These are phyloP conservation scores for Cyberlindnera maritima DNA, from an alignment of 805 yeast species.

Conservation along the genomic window DNA sequence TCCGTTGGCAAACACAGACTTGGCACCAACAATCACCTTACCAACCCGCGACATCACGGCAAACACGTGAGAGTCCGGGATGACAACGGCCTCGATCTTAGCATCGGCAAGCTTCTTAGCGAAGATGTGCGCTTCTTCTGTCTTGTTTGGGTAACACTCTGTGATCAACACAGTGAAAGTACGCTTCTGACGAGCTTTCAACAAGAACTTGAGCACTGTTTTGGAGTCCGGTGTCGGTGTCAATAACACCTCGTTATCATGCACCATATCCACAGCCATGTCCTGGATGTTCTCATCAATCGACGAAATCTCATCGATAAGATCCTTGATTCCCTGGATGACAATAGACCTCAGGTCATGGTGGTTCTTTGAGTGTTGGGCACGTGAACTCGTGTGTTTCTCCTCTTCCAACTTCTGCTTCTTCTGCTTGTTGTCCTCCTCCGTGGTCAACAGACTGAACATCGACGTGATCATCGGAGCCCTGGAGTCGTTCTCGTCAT, in stretches of 20 bases:
- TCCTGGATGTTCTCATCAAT: constrained; percentile 89
- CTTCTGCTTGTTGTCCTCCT: constrained; percentile 10
- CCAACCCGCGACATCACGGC: constrained; percentile 98
- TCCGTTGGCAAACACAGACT: constrained; percentile 93
- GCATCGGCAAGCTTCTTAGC: constrained; percentile 79
- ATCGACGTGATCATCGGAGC: constrained; percentile 71
- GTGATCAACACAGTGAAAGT: constrained; percentile 89
- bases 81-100: constrained; percentile 83
- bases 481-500: constrained; percentile 30
- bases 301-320: constrained; percentile 86
- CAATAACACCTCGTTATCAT: constrained; percentile 79
- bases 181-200: constrained; percentile 86
- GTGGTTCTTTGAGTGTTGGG: constrained; percentile 30
- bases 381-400: constrained; percentile 25
- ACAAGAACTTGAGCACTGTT: constrained; percentile 82
- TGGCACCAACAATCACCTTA: constrained; percentile 89
- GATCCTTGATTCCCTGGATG: constrained; percentile 88
- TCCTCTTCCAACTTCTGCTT: constrained; percentile 22
- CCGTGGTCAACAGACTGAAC: constrained; percentile 77
- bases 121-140: constrained; percentile 71
- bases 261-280: constrained; percentile 90
- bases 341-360: constrained; percentile 78
- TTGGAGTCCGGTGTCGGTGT: constrained; percentile 95
- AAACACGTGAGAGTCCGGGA: constrained; percentile 89
- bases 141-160: constrained; percentile 88